Evolutionary conservation across 2,329 filamentous ascomycete species (phyloP), one percentile per base, ranked within the genome.

Genomic region (Penicillium crustosum): DNA sequence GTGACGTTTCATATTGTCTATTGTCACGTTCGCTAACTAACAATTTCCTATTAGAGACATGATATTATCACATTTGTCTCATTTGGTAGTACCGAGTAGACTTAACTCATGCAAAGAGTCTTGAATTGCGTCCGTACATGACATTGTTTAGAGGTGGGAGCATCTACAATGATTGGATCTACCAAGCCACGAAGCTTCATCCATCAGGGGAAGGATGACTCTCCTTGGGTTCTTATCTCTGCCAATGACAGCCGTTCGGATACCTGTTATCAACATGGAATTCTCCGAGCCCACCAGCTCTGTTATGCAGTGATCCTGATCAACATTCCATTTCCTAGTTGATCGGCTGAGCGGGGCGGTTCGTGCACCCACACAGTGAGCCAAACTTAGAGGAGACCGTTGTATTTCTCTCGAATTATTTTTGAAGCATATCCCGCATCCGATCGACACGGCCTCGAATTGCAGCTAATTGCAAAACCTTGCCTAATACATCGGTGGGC

Each of bases 241-340:
- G 35, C 57, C 57, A 59, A 59, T 56, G 39, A 50, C 27, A 42
- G 55, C 60, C 13, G 25, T 21, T 17, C 9, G 3, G 48, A 42
- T 33, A 43, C 33, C 44, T 45, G 23, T 39, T 53, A 38, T 53
- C 45, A 47, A 48, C 17, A 35, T 43, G 29, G 39, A 59, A 56
- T 35, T 45, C 29, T 49, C 48, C 35, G 27, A 48, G 21, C 29
- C 29, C 25, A 43, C 51, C 17, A 49, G 23, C 41, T 29, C 35
- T 21, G 52, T 25, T 47, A 48, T 50, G 59, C 35, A 49, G 15
- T 55, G 47, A 27, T 21, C 8, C 33, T 29, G 58, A 61, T 62
- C 50, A 53, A 59, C 62, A 64, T 64, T 64, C 62, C 62, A 63
- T 50, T 59, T 21, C 55, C 55, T 15, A 25, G 31, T 43, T 43